A percentile compares a stretch with the other conserved stretches of the same genome.
Conservation (phyloP, 1,139 yeast species). For the Saccharomyces uvarum region DNA sequence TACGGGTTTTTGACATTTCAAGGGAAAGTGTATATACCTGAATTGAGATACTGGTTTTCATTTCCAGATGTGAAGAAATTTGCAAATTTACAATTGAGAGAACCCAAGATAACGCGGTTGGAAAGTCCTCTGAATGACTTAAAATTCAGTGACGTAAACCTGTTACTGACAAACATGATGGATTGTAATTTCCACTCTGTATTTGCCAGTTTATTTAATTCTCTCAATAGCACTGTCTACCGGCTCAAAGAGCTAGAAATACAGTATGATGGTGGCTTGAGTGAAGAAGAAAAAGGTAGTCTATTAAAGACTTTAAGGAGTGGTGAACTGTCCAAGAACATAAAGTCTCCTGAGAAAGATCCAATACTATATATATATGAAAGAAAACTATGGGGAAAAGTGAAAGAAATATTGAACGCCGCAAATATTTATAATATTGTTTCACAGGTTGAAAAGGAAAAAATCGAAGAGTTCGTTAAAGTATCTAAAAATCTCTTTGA, state of each 20-base stretch:
- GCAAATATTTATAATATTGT: background rate
- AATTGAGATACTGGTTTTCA: constrained; percentile 24
- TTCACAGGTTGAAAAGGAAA: background rate
- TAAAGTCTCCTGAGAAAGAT: constrained; percentile 23
- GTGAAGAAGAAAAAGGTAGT: constrained; percentile 11
- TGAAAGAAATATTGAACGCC: background rate
- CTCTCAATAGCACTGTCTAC: constrained; percentile 21
- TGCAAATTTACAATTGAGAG: constrained; percentile 13
- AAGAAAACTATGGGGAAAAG: constrained; percentile 15
- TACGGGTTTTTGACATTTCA: constrained; percentile 23
- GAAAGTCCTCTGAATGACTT: constrained; percentile 13
- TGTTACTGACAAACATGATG: constrained; percentile 17
- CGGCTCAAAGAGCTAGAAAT: constrained; percentile 27
- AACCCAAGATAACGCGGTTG: constrained; percentile 10
- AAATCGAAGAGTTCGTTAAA: background rate
- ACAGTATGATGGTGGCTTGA: constrained; percentile 12
- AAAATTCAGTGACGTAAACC: constrained; percentile 14
- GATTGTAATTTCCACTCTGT: constrained; percentile 10
- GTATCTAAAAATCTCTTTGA: background rate
- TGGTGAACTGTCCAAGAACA: constrained; percentile 7
- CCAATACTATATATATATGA: constrained; percentile 21
- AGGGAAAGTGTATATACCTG: constrained; percentile 25
- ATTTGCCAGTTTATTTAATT: constrained; percentile 15
- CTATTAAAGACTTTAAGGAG: constrained; percentile 12
- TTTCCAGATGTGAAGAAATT: constrained; percentile 12